A percentile compares a stretch with the other conserved stretches of the same genome.
Evolutionary conservation across 345 rosid species (phyloP).

Genomic region (Diplotaxis tenuifolia): DNA sequence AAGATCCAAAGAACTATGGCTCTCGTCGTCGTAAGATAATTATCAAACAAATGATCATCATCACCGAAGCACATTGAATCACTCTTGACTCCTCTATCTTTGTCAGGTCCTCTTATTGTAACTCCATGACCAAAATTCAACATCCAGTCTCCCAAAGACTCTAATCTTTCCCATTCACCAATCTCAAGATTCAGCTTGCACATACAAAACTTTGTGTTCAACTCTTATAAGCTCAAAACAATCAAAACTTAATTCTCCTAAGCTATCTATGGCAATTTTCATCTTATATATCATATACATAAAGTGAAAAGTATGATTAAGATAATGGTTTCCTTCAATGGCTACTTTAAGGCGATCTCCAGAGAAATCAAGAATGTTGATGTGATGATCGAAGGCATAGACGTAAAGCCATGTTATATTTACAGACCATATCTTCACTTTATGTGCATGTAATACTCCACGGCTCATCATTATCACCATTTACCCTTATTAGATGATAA

Average conservation of each 20-base stretch:
- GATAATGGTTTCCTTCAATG: constrained; percentile 5
- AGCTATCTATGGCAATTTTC: not conserved
- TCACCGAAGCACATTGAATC: not conserved
- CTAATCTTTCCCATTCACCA: not conserved
- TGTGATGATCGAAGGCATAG: constrained; percentile 3
- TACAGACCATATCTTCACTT: constrained; percentile 20
- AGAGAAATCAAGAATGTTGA: constrained; percentile 4
- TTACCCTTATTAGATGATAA: too few species aligned
- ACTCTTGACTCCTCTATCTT: not conserved
- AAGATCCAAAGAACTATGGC: too few species aligned
- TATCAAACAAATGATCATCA: not conserved
- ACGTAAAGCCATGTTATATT: constrained; percentile 25
- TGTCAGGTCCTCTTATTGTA: not conserved
- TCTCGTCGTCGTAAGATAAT: not conserved
- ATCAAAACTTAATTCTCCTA: constrained; percentile 21
- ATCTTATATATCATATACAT: not conserved
- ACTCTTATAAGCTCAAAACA: not conserved
- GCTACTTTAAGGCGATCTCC: not conserved
- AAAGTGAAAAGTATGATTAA: not conserved
- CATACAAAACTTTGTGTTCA: not conserved
- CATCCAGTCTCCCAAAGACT: constrained; percentile 1
- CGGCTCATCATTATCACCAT: not conserved
- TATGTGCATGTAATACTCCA: constrained; percentile 29
- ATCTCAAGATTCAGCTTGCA: not conserved
- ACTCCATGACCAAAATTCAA: constrained; percentile 3